phyloP scores from a whole-genome alignment of 331 rosid species.

The Acacia pycnantha region DNA sequence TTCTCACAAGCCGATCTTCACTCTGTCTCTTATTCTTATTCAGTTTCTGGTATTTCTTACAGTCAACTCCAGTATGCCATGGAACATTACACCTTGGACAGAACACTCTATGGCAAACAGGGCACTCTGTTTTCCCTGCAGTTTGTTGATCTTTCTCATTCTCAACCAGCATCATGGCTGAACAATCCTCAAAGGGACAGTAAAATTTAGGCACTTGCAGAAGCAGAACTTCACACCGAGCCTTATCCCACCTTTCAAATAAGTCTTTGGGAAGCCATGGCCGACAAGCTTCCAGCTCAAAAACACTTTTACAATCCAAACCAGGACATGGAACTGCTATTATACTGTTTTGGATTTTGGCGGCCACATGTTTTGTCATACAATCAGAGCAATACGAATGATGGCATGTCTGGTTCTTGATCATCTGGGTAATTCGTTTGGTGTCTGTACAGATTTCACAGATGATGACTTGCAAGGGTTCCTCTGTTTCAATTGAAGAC shows the following conservation, averaged over 20 bases:
- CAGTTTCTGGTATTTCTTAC: constrained; percentile 48
- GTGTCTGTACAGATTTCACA: constrained; percentile 66
- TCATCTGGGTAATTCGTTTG: constrained; percentile 36
- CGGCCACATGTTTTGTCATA: constrained; percentile 48
- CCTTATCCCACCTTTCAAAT: constrained; percentile 52
- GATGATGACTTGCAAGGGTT: too few relatives aligned
- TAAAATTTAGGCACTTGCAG: constrained; percentile 26
- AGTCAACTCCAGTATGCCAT: constrained; percentile 58
- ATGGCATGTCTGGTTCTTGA: constrained; percentile 31
- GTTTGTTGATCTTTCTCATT: constrained; percentile 18
- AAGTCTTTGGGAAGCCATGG: constrained; percentile 45
- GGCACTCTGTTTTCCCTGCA: constrained; percentile 50
- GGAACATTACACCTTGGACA: constrained; percentile 50
- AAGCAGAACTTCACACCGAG: constrained; percentile 42
- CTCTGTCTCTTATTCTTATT: constrained; percentile 45
- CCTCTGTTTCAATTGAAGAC: too few relatives aligned
- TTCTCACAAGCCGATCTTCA: constrained; percentile 46
- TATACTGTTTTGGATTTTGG: constrained; percentile 35
- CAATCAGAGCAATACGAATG: constrained; percentile 69
- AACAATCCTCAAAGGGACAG: constrained; percentile 68
- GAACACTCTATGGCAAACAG: constrained; percentile 64
- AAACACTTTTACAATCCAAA: constrained; percentile 37
- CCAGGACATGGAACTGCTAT: constrained; percentile 48
- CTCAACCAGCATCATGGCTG: constrained; percentile 43
- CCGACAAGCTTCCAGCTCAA: constrained; percentile 44